A percentile compares a stretch with the other conserved stretches of the same genome.
Evolutionary conservation across 2,329 filamentous ascomycete genomes (phyloP).

Genomic region (Monosporascus sp.): DNA sequence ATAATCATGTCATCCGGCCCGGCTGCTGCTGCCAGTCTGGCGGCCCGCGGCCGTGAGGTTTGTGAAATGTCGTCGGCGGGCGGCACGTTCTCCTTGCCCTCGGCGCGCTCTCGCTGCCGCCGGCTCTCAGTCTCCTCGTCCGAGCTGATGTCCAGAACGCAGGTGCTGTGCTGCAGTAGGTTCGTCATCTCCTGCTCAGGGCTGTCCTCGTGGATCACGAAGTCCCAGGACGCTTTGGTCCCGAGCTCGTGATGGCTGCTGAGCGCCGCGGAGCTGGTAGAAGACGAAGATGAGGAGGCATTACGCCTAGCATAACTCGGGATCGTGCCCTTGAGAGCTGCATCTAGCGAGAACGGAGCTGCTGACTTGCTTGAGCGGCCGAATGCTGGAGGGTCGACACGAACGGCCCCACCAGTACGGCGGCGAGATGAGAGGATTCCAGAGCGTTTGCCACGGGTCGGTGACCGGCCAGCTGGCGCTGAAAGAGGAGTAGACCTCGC

Average conservation of each 20-base stretch:
- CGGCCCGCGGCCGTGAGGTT: slow-evolving; percentile 35
- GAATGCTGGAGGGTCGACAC: slow-evolving; percentile 66
- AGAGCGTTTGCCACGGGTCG: slow-evolving; percentile 63
- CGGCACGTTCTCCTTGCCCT: slow-evolving; percentile 88
- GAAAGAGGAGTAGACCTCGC: slow-evolving; percentile 50
- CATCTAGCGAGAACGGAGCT: slow-evolving; percentile 77
- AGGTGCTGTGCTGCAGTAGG: slow-evolving; percentile 84
- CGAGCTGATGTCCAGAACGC: slow-evolving; percentile 80
- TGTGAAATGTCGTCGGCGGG: slow-evolving; percentile 62
- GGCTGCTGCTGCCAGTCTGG: slow-evolving; percentile 23
- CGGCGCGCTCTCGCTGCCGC: slow-evolving; percentile 43
- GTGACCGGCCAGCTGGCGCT: slow-evolving; percentile 76
- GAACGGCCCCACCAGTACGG: slow-evolving; percentile 57
- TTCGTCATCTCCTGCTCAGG: slow-evolving; percentile 88
- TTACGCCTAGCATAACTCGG: slow-evolving; percentile 50
- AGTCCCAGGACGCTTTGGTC: slow-evolving; percentile 70
- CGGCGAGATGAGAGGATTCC: slow-evolving; percentile 65
- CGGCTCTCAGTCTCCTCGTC: slow-evolving; percentile 69
- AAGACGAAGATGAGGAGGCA: slow-evolving; percentile 17
- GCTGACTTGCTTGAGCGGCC: slow-evolving; percentile 39
- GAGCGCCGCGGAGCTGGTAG: slow-evolving; percentile 24
- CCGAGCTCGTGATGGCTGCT: slow-evolving; percentile 37
- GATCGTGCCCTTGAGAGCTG: slow-evolving; percentile 73
- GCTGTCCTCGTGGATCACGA: slow-evolving; percentile 91
- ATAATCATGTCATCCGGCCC: slow-evolving; percentile 49